Evolutionary conservation across 2,329 filamentous ascomycete species (phyloP).

Genomic region (Paraphoma chrysanthemicola): DNA sequence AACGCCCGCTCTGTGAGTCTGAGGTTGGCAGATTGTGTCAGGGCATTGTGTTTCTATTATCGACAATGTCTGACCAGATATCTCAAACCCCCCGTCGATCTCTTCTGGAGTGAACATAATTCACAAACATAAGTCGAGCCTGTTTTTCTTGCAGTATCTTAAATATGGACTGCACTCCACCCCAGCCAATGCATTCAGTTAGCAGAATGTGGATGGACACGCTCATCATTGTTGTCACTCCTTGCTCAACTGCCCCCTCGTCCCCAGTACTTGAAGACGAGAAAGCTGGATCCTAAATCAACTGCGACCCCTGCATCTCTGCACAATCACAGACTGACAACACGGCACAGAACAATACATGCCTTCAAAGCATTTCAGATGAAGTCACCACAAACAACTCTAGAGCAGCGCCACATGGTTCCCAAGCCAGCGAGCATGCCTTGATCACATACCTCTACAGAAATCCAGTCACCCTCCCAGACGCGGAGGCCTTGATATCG

Average conservation of each 20-base stretch:
- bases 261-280: not conserved
- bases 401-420: not conserved
- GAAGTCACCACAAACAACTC: not conserved
- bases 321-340: not conserved
- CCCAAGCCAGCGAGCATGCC: not conserved
- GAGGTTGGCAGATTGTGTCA: too few relatives aligned
- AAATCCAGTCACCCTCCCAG: not conserved
- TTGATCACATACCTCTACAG: conserved; percentile 5
- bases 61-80: not conserved
- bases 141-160: not conserved
- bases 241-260: not conserved
- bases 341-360: too few relatives aligned
- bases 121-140: not conserved
- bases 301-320: not conserved
- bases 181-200: too few relatives aligned
- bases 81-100: too few relatives aligned
- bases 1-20: too few relatives aligned
- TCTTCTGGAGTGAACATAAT: not conserved
- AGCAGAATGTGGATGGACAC: too few relatives aligned
- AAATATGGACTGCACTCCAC: not conserved
- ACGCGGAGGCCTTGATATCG: conserved; percentile 8
- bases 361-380: too few relatives aligned
- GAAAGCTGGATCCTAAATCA: not conserved
- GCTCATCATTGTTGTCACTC: conserved; percentile 3
- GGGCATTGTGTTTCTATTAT: not conserved